phyloP scores from a whole-genome alignment of 805 yeast genomes.

The Saturnispora saitoi region DNA sequence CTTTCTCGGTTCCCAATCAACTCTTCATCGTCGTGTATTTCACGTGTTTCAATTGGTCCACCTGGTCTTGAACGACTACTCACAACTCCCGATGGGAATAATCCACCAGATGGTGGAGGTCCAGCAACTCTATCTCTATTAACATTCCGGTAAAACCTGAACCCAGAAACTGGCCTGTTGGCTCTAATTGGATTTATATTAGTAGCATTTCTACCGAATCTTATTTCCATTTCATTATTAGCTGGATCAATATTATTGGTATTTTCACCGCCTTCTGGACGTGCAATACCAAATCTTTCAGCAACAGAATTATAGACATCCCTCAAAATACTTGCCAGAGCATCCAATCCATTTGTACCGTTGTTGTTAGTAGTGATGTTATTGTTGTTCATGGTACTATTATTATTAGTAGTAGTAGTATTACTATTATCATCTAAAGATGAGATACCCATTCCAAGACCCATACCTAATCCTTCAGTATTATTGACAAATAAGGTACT shows the following conservation, averaged over 20 bases:
- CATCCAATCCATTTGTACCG: constrained; percentile 8
- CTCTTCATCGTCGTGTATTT: not conserved
- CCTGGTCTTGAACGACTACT: constrained; percentile 3
- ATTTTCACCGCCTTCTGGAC: not conserved
- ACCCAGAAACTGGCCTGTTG: constrained; percentile 2
- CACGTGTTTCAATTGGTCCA: constrained; percentile 5
- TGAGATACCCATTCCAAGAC: not conserved
- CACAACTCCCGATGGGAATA: constrained; percentile 8
- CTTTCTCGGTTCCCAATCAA: not conserved
- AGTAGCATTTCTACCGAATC: not conserved
- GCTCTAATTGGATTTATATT: not conserved
- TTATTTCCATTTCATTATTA: constrained; percentile 1
- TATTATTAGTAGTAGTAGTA: not conserved
- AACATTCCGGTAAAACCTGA: constrained; percentile 4
- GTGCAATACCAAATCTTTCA: constrained; percentile 4
- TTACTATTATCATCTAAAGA: not conserved
- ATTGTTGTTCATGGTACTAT: not conserved
- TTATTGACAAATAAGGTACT: not conserved
- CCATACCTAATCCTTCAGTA: not conserved
- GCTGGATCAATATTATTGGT: not conserved
- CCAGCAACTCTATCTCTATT: constrained; percentile 7
- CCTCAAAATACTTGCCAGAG: constrained; percentile 6
- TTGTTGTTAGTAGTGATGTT: not conserved
- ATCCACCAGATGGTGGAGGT: constrained; percentile 6
- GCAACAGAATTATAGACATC: constrained; percentile 5